Evolutionary conservation across 2,329 filamentous ascomycete genomes (phyloP), one percentile per base, ranked within the genome.

Genomic region (Pezicula carpinea): DNA sequence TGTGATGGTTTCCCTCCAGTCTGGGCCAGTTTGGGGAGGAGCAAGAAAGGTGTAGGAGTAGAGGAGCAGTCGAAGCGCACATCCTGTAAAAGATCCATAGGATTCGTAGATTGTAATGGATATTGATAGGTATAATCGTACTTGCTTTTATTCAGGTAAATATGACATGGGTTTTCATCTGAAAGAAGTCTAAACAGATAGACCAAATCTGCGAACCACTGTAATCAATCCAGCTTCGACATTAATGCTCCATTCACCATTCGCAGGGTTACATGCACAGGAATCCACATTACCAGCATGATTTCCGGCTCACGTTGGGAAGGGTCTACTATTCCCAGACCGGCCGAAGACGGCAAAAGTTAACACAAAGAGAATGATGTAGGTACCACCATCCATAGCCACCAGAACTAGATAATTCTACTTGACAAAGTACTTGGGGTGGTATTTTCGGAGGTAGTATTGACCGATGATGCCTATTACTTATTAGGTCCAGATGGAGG

Each of bases 311-410:
- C 41, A 43, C 11, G 7, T 14, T 14, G 41, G 41, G 10, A 43
- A 43, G 4, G 41, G 41, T 8, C 26, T 34, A 14, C n/a, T 19
- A 6, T 3, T n/a, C 10, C 69, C 68, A 48, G 59, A 63, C 2
- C 64, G 69, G 8, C 70, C 70, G 35, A 67, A 62, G 1, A 74
- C 62, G 1, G 64, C 64, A 55, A 69, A 69, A 0, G 63, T 66
- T 1, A 68, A 49, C 21, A 70, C 57, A 29, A 70, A 68, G 13
- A 68, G 61, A 10, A 69, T 53, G 6, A 67, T 58, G 43, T 67
- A 61, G n/a, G 65, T 63, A 1, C 65, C 66, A 4, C 66, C 66
- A 43, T 64, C 62, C 21, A 69, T 48, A 2, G 61, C 66, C 3
- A 64, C 67, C 3, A 59, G 59, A 3, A 67, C 57, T 5, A 69